Percentiles rank a stretch among this genome's conserved stretches.
phyloP scores from a whole-genome alignment of 2,329 filamentous ascomycete genomes.

The Helicocarpus griseus region DNA sequence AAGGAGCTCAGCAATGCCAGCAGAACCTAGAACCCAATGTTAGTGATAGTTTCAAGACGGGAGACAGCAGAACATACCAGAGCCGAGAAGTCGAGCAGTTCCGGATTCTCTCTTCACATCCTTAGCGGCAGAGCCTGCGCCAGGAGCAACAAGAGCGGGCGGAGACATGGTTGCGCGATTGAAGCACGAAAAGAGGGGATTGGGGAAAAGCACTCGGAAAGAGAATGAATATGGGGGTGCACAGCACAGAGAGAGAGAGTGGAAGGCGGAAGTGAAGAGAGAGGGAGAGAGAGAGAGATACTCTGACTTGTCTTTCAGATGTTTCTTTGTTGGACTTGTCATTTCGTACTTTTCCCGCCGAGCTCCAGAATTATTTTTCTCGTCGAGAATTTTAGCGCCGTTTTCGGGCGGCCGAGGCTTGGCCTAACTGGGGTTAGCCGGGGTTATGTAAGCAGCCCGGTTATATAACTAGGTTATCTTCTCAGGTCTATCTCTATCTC shows the following conservation, averaged over 20 bases:
- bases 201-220: not conserved
- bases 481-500: too few species aligned
- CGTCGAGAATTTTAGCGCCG: not conserved
- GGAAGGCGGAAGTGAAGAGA: not conserved
- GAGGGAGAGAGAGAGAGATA: not conserved
- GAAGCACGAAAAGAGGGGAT: not conserved
- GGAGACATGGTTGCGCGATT: slow-evolving; percentile 19
- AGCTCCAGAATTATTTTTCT: not conserved
- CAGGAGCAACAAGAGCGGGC: slow-evolving; percentile 34
- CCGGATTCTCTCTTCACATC: slow-evolving; percentile 79
- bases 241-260: not conserved
- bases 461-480: too few species aligned
- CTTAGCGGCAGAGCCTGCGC: slow-evolving; percentile 42
- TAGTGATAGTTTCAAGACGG: slow-evolving; percentile 6
- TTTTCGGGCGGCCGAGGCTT: not conserved
- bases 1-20: slow-evolving; percentile 84
- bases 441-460: not conserved
- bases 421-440: not conserved
- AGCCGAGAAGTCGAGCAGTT: slow-evolving; percentile 77
- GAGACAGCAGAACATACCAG: slow-evolving; percentile 51
- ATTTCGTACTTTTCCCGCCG: too few species aligned
- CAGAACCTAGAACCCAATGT: slow-evolving; percentile 54
- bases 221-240: not conserved
- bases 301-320: too few species aligned
- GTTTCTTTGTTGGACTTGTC: too few species aligned